Conservation (phyloP, 352 stramenopile species). For the Saprolegnia parasitica region DNA sequence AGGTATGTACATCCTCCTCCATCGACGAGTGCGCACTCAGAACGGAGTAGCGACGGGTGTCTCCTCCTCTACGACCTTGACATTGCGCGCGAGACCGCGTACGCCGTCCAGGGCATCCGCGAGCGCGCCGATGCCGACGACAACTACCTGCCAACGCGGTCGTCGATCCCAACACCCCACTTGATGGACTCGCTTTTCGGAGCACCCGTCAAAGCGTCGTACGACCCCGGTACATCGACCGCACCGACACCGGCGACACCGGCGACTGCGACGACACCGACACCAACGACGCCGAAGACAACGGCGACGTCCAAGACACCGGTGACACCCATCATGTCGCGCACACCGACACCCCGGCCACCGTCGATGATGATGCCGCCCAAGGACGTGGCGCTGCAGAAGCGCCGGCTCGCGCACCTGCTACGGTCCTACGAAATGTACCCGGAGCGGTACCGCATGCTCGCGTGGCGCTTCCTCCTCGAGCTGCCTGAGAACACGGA, state of each 20-base stretch:
- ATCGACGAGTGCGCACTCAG: neutral
- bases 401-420: constrained; percentile 52
- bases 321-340: neutral
- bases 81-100: constrained; percentile 58
- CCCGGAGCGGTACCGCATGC: constrained; percentile 72
- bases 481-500: constrained; percentile 77
- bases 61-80: constrained; percentile 79
- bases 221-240: neutral
- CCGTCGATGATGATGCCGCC: neutral
- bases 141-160: constrained; percentile 39
- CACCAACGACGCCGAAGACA: constrained; percentile 17
- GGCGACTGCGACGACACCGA: neutral
- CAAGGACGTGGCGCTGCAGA: constrained; percentile 41
- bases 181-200: constrained; percentile 28
- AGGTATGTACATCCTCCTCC: constrained; percentile 41
- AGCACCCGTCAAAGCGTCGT: neutral
- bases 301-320: neutral
- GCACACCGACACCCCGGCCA: neutral
- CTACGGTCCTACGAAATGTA: constrained; percentile 71
- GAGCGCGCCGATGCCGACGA: constrained; percentile 42
- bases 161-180: neutral
- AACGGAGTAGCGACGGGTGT: constrained; percentile 52
- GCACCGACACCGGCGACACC: neutral
- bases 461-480: constrained; percentile 83
- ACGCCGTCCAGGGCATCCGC: constrained; percentile 36